phyloP scores from a whole-genome alignment of 768 basidiomycete species.

The Suillus lakei region DNA sequence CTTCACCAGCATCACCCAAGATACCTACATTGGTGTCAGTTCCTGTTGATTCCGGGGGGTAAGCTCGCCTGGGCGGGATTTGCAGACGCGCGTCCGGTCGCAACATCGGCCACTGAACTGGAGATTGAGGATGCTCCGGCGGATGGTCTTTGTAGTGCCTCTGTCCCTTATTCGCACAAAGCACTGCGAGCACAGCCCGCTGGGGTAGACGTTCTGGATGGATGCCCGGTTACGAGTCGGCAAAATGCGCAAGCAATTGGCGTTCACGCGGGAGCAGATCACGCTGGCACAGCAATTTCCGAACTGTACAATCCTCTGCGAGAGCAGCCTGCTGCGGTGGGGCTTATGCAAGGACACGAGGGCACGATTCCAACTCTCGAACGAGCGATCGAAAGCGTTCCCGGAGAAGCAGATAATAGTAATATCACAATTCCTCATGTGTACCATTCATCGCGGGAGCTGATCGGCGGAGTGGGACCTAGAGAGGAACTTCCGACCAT shows the following conservation, averaged over 20 bases:
- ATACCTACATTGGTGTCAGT: background rate
- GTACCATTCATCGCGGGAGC: background rate
- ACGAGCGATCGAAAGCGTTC: background rate
- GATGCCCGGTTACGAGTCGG: background rate
- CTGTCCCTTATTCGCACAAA: background rate
- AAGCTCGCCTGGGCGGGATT: background rate
- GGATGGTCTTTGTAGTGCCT: background rate
- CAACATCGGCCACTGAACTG: too few species aligned
- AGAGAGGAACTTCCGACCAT: background rate
- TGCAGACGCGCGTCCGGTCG: background rate
- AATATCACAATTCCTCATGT: background rate
- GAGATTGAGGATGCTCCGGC: background rate
- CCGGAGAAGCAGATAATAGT: background rate
- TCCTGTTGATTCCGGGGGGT: background rate
- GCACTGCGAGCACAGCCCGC: background rate
- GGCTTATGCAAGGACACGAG: background rate
- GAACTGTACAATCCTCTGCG: background rate
- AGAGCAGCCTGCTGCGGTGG: background rate
- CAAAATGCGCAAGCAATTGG: background rate
- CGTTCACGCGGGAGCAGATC: background rate
- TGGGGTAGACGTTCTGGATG: background rate
- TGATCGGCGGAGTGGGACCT: background rate
- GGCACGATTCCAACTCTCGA: background rate
- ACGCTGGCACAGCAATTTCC: background rate
- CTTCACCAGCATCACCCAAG: background rate